phyloP scores from a whole-genome alignment of 2,329 filamentous ascomycete genomes.

The Fusarium haematococcum region DNA sequence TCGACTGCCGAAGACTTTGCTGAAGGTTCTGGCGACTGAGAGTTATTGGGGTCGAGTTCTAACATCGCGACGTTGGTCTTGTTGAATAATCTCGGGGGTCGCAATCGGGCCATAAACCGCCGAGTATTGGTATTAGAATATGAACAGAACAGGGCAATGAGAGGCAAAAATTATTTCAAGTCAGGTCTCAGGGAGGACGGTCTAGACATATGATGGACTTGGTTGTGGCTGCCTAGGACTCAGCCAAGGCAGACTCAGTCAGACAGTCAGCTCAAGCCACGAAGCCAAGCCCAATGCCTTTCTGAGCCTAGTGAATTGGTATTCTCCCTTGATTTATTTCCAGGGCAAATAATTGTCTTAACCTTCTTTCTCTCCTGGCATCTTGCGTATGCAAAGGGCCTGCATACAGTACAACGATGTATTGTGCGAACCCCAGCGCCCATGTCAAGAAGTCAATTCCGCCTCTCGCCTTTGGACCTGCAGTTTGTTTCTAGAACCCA shows the following conservation, averaged over 20 bases:
- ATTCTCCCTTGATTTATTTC: neutral
- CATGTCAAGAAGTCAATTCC: neutral
- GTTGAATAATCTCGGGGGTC: neutral
- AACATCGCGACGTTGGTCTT: neutral
- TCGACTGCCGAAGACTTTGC: neutral
- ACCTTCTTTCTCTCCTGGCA: neutral
- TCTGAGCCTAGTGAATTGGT: neutral
- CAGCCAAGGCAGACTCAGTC: slow-evolving; percentile 23
- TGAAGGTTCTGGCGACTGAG: no score
- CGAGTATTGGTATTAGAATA: neutral
- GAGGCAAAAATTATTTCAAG: neutral
- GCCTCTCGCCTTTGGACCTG: neutral
- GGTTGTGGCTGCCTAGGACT: slow-evolving; percentile 9
- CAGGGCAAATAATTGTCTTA: neutral
- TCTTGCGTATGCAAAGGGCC: neutral
- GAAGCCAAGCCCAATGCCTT: neutral
- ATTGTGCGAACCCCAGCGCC: neutral
- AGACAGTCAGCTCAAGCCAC: neutral
- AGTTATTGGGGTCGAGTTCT: neutral
- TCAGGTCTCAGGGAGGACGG: neutral
- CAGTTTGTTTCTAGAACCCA: neutral
- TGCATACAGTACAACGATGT: no score
- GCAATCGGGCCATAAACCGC: neutral
- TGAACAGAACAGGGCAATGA: neutral
- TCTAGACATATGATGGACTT: neutral